Base-by-base conservation (phyloP, 2,329 filamentous ascomycete species). In the Didymella glomerata region DNA sequence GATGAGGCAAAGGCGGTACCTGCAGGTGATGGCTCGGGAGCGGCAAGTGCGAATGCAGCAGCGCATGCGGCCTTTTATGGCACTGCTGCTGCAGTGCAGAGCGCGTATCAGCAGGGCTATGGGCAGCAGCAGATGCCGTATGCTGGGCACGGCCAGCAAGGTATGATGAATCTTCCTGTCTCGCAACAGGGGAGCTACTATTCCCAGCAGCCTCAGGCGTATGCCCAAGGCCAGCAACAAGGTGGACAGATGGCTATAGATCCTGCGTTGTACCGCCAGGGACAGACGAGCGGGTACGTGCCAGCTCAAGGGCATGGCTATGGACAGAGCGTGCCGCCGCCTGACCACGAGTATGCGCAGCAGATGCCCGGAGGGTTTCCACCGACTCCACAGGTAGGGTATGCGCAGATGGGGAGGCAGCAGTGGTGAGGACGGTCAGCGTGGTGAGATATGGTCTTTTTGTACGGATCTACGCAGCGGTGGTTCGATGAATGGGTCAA, bases 31-130 rank as follows among this genome's bases (percentile, higher is more conserved):
- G 50, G 41, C 11, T 58, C 56, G 14, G 56, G 49, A 9, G 56
- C 56, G 2, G 56, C 56, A 24, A 54, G 40, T n/a, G 56, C 56
- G n/a, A 59, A 59, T 25, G 46, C 50, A 16, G 56, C 56, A 18
- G 56, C 56, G 18, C 50, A 54, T 41, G 50, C 56, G 2, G 56
- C 51, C 7, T 42, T 46, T 5, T 11, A 46, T 24, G 47, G 40
- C 2, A 18, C 38, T 24, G 46, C 30, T 7, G n/a, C 34, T n/a
- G 40, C 38, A 18, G 20, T 49, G 38, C 46, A 54, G 46, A 54
- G 24, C 24, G 40, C 50, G 20, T 59, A 59, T 30, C 32, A 47
- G 14, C 50, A 54, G 11, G 45, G 46, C 4, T 50, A 54, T 44
- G 50, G 40, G 18, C 50, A 50, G 34, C 55, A 53, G 25, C 45